A percentile compares a stretch with the other conserved stretches of the same genome.
These are phyloP conservation scores for Penicillium coprophilum DNA, from an alignment of 495 filamentous ascomycete genomes.

Conservation along the genomic window DNA sequence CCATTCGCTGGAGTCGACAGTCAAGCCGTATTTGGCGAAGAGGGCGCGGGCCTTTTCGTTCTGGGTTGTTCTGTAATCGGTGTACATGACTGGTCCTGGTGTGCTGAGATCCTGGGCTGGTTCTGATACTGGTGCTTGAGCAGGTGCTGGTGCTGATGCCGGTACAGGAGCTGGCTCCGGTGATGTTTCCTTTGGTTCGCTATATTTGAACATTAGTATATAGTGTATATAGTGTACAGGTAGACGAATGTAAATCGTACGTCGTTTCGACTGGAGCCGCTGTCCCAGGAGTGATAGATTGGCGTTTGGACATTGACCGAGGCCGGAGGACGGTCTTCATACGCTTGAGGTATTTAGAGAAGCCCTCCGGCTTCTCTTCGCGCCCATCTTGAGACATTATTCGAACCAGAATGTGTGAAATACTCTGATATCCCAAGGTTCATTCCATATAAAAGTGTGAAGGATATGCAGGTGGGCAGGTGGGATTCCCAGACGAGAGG, in stretches of 20 bases:
- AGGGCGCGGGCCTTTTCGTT: constrained; percentile 69
- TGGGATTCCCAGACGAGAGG: neutral
- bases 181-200: neutral
- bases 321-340: constrained; percentile 64
- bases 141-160: constrained; percentile 14
- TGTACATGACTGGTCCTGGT: constrained; percentile 30
- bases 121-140: constrained; percentile 17
- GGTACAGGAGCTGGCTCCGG: neutral
- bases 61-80: constrained; percentile 45
- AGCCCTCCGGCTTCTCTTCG: constrained; percentile 58
- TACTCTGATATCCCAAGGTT: constrained; percentile 15
- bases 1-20: constrained; percentile 69
- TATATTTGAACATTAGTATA: constrained; percentile 8
- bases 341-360: constrained; percentile 61
- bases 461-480: neutral
- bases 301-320: constrained; percentile 45
- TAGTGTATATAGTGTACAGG: neutral
- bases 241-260: constrained; percentile 28
- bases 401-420: constrained; percentile 20
- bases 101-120: constrained; percentile 13
- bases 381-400: constrained; percentile 37
- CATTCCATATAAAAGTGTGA: constrained; percentile 16
- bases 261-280: constrained; percentile 23
- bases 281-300: constrained; percentile 24
- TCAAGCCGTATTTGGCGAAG: constrained; percentile 72